Conservation (phyloP, 2,329 filamentous ascomycete genomes). For the Westerdykella ornata region DNA sequence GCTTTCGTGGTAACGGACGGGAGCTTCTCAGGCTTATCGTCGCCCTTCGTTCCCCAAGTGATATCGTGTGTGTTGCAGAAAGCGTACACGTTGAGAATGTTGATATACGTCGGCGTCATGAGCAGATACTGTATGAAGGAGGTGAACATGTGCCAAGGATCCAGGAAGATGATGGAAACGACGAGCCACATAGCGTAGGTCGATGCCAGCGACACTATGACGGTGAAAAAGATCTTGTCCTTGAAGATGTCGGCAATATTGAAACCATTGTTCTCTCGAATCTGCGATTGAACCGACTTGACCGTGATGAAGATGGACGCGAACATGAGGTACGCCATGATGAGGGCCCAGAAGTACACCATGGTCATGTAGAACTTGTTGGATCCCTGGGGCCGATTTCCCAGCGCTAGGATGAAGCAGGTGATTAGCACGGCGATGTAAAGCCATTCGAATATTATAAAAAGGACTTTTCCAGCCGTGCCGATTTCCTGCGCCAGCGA, state of each 20-base stretch:
- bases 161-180: conserved; percentile 87
- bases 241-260: conserved; percentile 67
- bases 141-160: conserved; percentile 99
- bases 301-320: conserved; percentile 93
- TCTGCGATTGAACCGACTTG: conserved; percentile 67
- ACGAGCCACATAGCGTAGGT: conserved; percentile 93
- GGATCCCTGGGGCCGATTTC: conserved; percentile 89
- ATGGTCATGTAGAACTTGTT: conserved; percentile 92
- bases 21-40: conserved; percentile 89
- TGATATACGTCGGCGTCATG: conserved; percentile 92
- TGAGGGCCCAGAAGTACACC: conserved; percentile 96
- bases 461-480: conserved; percentile 68
- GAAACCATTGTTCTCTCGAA: conserved; percentile 58
- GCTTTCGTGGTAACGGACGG: conserved; percentile 85
- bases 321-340: conserved; percentile 91
- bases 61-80: conserved; percentile 99
- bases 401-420: conserved; percentile 89
- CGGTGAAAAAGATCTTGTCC: conserved; percentile 83
- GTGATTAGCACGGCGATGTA: conserved; percentile 88
- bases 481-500: conserved; percentile 77
- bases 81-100: conserved; percentile 96
- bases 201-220: conserved; percentile 85
- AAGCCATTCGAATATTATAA: conserved; percentile 90
- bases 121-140: conserved; percentile 87
- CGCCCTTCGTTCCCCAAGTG: conserved; percentile 96